Conservation (phyloP, 2,329 filamentous ascomycete species). For the Aspergillus chevalieri region DNA sequence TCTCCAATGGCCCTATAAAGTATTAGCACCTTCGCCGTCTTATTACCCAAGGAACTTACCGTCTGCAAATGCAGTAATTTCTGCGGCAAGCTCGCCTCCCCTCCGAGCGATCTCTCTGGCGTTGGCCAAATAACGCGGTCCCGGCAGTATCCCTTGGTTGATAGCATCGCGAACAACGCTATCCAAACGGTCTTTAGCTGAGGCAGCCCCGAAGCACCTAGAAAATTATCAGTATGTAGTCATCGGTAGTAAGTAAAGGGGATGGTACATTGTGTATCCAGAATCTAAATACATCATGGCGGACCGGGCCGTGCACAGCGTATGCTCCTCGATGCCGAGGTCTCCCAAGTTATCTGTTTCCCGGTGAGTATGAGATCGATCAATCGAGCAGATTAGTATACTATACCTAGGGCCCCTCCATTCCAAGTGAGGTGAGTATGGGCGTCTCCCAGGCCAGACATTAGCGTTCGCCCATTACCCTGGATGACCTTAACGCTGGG, state of each 20-base stretch:
- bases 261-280: slow-evolving; percentile 36
- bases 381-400: neutral
- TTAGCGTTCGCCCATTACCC: slow-evolving; percentile 41
- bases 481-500: slow-evolving; percentile 32
- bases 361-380: no score
- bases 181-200: slow-evolving; percentile 43
- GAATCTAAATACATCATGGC: slow-evolving; percentile 45
- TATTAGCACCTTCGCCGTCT: no score
- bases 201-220: slow-evolving; percentile 43
- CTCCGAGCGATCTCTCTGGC: slow-evolving; percentile 43
- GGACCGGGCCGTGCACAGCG: slow-evolving; percentile 38
- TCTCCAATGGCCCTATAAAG: slow-evolving; percentile 24
- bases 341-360: slow-evolving; percentile 30
- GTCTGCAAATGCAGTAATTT: slow-evolving; percentile 40
- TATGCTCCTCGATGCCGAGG: slow-evolving; percentile 45
- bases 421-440: slow-evolving; percentile 49
- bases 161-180: slow-evolving; percentile 45
- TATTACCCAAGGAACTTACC: slow-evolving; percentile 5
- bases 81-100: slow-evolving; percentile 41
- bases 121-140: slow-evolving; percentile 45
- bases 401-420: slow-evolving; percentile 30
- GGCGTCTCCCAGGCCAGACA: slow-evolving; percentile 45
- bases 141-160: slow-evolving; percentile 44
- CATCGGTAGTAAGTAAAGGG: no score
- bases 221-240: no score